Base-by-base conservation (phyloP, 1,284 basidiomycete genomes). In the Trametes sp. region DNA sequence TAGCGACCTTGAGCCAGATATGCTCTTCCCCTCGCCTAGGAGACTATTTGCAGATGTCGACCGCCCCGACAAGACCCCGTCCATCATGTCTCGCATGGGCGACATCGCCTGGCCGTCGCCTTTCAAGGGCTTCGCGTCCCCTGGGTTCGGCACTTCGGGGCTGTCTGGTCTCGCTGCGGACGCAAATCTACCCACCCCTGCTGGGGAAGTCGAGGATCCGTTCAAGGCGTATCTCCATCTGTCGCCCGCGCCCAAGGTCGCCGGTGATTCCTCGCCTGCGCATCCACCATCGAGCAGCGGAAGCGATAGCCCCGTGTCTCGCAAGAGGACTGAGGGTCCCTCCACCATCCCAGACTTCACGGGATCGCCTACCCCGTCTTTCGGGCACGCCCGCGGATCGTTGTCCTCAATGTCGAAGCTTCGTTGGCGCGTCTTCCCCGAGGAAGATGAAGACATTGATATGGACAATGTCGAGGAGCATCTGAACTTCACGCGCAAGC, bases 151-250 rank as follows among this genome's bases (percentile, higher is more conserved):
- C 6, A 21, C 51, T 38, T 2, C 51, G 13, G 14, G 9, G 19
- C 29, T 16, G 4, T 50, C 28, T 11, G 48, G 51, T 6, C 29
- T 49, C 28, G 10, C 48, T 6, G 4, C 24, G 19, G n/a, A 51
- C 26, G 44, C 42, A 44, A 45, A 10, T 45, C 23, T 38, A 4
- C 14, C 57, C 0, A 58, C 57, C 11, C 51, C 59, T 1, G 35
- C 8, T 19, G 52, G 45, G 2, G 59, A 60, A 14, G 26, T 50
- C 13, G 59, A 60, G 23, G 59, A 60, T n/a, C 59, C 59, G 1
- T 60, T 60, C 59, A 54, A 60, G 38, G 59, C 59, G 4, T 60
- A 60, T 23, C 23, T 60, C 2, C 52, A 60, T n/a, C n/a, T 54
- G 1, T 60, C 59, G 13, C 59, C 59, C n/a, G 52, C 52, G 1